phyloP scores from a whole-genome alignment of 1,284 basidiomycete genomes.

The Rhodotorula glutinis region DNA sequence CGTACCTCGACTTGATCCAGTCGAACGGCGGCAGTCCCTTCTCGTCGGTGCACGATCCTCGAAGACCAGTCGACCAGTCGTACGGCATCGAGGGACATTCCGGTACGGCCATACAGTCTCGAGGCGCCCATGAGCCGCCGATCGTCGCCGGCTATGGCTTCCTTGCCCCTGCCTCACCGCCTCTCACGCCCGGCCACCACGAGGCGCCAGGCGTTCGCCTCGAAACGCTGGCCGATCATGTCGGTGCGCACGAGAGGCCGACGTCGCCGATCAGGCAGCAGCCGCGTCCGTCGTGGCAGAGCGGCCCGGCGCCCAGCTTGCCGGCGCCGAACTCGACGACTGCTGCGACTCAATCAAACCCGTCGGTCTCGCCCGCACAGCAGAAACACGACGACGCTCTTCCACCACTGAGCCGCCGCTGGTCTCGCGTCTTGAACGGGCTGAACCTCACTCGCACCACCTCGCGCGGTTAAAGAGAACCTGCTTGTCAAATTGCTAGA shows the following conservation, averaged over 20 bases:
- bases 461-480: not conserved
- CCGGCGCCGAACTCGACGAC: too few species aligned
- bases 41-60: not conserved
- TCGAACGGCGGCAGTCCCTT: not conserved
- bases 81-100: not conserved
- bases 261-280: too few species aligned
- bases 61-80: not conserved
- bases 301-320: too few species aligned
- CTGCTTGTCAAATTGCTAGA: not conserved
- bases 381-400: not conserved
- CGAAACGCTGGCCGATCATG: not conserved
- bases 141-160: not conserved
- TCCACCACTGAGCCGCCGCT: not conserved
- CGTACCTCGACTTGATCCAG: constrained; percentile 6
- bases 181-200: not conserved
- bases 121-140: not conserved
- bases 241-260: not conserved
- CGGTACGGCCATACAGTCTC: not conserved
- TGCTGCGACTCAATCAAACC: not conserved
- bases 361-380: not conserved
- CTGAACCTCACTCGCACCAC: not conserved
- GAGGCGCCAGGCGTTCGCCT: not conserved
- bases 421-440: not conserved
- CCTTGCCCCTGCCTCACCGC: not conserved
- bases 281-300: too few species aligned